Evolutionary conservation across 169 alveolate species (phyloP), one percentile per base, ranked within the genome.

Genomic region (Plasmodium chabaudi): DNA sequence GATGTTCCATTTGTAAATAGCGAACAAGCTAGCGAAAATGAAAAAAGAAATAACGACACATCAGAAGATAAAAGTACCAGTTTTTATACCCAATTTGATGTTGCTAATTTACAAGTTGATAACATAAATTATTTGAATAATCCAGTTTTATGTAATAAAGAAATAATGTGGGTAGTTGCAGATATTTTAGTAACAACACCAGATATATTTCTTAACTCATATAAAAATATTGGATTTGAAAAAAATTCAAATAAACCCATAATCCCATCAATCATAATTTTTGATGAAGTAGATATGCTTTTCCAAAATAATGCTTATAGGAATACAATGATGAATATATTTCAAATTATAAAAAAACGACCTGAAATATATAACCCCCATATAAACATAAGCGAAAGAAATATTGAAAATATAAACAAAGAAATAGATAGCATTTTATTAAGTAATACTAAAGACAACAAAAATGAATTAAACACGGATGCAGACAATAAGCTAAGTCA

Each of bases 281-380:
- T 93, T 56, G 96, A 93, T 70, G 96, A 93, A 70, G 92, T 89
- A 47, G 96, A 93, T 53, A 87, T 77, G 90, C 92, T 93, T 6
- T 86, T 91, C 47, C 95, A 93, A 64, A 93, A 92, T 79, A 92
- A 92, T 75, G 94, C 95, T 15, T 75, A 87, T 60, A 86, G 96
- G 59, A 91, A 93, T 64, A 91, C 94, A 12, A 73, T 93, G 89
- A 88, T 93, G 93, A 93, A 93, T 34, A 88, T 93, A 34, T 82
- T 91, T 21, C 72, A 92, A 23, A 19, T 65, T 39, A 74, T 93
- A n/a, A 86, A 94, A 13, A 94, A 92, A 17, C 63, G 96, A 25
- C 96, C 96, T 0, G 79, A 72, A 15, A 59, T 70, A 34, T 93
- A 92, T 61, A 92, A 93, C 42, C 96, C 96, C 0, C 88, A 92